phyloP scores from a whole-genome alignment of 2,329 filamentous ascomycete genomes.

The Tolypocladium tropicale region DNA sequence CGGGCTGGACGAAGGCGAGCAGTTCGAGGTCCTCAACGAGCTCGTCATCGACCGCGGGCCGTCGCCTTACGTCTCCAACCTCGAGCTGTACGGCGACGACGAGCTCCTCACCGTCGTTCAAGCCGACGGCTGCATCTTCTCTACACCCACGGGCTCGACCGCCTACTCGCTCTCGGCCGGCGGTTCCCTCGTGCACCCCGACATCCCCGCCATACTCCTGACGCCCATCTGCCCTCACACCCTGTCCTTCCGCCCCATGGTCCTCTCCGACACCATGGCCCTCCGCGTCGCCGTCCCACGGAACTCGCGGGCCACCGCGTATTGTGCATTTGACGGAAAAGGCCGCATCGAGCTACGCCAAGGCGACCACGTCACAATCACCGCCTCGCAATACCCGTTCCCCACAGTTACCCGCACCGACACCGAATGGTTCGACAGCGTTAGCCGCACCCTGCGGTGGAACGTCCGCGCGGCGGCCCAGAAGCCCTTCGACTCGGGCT shows the following conservation, averaged over 20 bases:
- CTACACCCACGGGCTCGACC: slow-evolving; percentile 87
- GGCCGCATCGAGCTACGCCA: slow-evolving; percentile 86
- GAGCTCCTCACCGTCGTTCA: slow-evolving; percentile 92
- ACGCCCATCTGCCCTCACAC: slow-evolving; percentile 98
- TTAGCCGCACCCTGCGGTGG: slow-evolving; percentile 86
- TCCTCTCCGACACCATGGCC: slow-evolving; percentile 88
- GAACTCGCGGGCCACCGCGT: slow-evolving; percentile 81
- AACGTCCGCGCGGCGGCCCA: slow-evolving; percentile 88
- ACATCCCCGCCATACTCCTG: slow-evolving; percentile 91
- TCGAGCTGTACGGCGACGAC: slow-evolving; percentile 92
- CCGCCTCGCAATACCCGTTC: slow-evolving; percentile 92
- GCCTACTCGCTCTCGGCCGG: slow-evolving; percentile 95
- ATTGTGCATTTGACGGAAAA: slow-evolving; percentile 96
- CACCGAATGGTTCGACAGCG: slow-evolving; percentile 94
- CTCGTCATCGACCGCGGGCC: slow-evolving; percentile 96
- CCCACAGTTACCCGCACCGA: slow-evolving; percentile 86
- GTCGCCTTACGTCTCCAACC: slow-evolving; percentile 91
- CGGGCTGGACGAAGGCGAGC: slow-evolving; percentile 78
- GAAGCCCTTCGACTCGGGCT: slow-evolving; percentile 65
- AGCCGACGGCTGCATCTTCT: slow-evolving; percentile 96
- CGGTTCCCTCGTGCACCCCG: slow-evolving; percentile 89
- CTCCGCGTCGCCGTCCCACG: slow-evolving; percentile 80
- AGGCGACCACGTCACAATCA: slow-evolving; percentile 92
- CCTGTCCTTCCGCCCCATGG: slow-evolving; percentile 93
- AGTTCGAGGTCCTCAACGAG: slow-evolving; percentile 97